Evolutionary conservation across 257 asterid genomes (phyloP), one percentile per base, ranked within the genome.

Genomic region (Cynanchum wilfordii): DNA sequence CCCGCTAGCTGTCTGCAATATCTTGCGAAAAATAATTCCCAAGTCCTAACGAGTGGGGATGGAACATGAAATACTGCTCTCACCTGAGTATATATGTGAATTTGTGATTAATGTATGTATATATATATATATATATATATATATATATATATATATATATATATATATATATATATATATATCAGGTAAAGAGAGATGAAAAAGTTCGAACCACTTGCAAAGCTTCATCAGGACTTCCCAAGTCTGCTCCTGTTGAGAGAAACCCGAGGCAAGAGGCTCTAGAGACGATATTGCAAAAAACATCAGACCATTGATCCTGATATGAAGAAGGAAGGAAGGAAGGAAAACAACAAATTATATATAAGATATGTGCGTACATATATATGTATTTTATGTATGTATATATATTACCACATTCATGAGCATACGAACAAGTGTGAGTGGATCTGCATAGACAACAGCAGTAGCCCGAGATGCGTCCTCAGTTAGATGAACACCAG

Each of bases 201-300:
- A 15, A 45, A 7, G 55, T 84, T n/a, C n/a, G n/a, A n/a, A 88
- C 94, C 88, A 84, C 91, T 84, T 78, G 88, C 75, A 86, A 19
- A 68, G 66, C 57, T 77, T 85, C 91, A 78, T 83, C 40, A 24
- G 78, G 79, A 62, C 69, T 77, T 42, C 77, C 87, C 27, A 57
- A 50, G 55, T 66, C 70, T 64, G 77, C 68, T 64, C 76, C 79
- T 8, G 54, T 40, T 27, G 75, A 52, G 33, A 86, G 40, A 71
- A 80, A 69, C 74, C 86, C 88, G 66, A 86, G 81, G 70, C 68
- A 78, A 27, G 67, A 77, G 51, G 89, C 87, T 49, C 70, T 79
- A 2, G 94, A 77, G 55, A 86, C 84, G 30, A 88, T 80, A 73
- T 79, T 86, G 29, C 85, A 83, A 82, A 84, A 88, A 66, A 76